Percentiles rank a stretch among this genome's conserved stretches.
phyloP scores from a whole-genome alignment of 768 basidiomycete genomes.

The Suillus discolor region DNA sequence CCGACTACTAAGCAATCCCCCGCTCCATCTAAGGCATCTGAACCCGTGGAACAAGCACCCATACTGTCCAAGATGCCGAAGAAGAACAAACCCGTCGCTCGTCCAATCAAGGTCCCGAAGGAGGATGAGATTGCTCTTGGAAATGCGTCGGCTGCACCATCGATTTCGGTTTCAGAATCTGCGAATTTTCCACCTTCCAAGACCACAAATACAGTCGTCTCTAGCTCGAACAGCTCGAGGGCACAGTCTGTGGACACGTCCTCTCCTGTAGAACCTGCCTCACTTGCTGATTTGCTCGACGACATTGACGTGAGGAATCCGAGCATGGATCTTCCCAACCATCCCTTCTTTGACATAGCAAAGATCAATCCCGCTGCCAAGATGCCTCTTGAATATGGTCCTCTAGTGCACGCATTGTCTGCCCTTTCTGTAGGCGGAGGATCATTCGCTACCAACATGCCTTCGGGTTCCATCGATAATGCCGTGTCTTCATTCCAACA shows the following conservation, averaged over 20 bases:
- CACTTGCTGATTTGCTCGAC: conserved; percentile 66
- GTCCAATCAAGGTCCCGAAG: conserved; percentile 59
- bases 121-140: conserved; percentile 53
- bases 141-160: conserved; percentile 44
- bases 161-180: conserved; percentile 52
- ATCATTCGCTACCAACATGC: conserved; percentile 77
- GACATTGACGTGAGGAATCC: conserved; percentile 67
- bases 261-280: conserved; percentile 46
- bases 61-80: conserved; percentile 83
- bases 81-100: conserved; percentile 71
- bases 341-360: conserved; percentile 75
- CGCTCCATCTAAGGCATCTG: conserved; percentile 24
- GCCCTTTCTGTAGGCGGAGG: conserved; percentile 85
- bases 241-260: conserved; percentile 60
- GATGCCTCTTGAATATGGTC: conserved; percentile 83
- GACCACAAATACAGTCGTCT: conserved; percentile 37
- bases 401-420: conserved; percentile 83
- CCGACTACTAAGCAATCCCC: conserved; percentile 22
- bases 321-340: conserved; percentile 62
- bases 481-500: conserved; percentile 91
- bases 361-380: conserved; percentile 76
- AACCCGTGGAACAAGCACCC: conserved; percentile 61
- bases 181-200: conserved; percentile 39
- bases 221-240: conserved; percentile 58
- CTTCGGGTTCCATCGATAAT: conserved; percentile 87